Conservation (phyloP, 1,284 basidiomycete genomes). For the Ceratobasidium sp. region DNA sequence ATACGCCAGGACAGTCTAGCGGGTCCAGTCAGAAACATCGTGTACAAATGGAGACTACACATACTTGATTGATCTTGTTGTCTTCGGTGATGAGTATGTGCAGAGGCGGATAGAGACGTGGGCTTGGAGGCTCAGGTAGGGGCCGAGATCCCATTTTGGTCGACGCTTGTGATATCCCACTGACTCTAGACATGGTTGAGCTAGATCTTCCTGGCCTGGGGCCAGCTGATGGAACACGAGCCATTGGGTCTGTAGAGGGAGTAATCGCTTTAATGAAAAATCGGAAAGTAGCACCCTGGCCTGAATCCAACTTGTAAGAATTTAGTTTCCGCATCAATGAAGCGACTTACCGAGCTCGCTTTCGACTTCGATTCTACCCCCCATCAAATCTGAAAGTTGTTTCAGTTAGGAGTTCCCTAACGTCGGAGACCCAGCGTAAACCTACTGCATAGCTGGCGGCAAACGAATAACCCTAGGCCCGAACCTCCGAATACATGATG, state of each 20-base stretch:
- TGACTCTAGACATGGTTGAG: conserved; percentile 20
- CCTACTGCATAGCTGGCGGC: conserved; percentile 52
- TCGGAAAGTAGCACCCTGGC: conserved; percentile 54
- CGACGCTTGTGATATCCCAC: conserved; percentile 37
- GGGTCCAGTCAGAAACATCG: neutral
- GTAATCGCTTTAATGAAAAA: conserved; percentile 52
- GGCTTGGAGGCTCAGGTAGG: conserved; percentile 28
- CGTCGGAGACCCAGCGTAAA: neutral
- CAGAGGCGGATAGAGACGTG: conserved; percentile 22
- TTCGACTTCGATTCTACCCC: conserved; percentile 53
- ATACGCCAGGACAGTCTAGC: conserved; percentile 46
- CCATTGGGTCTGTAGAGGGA: neutral
- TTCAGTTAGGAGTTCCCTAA: neutral
- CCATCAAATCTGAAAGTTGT: conserved; percentile 50
- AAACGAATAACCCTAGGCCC: conserved; percentile 53
- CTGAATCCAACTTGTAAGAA: neutral
- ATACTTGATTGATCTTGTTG: conserved; percentile 52
- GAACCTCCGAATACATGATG: conserved; percentile 53
- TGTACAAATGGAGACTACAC: conserved; percentile 40
- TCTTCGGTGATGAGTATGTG: conserved; percentile 54
- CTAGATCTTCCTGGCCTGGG: conserved; percentile 3
- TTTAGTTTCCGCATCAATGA: too few relatives aligned
- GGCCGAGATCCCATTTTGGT: conserved; percentile 27
- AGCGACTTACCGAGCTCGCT: conserved; percentile 45
- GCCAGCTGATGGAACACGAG: neutral